Evolutionary conservation across 345 rosid species (phyloP).

Genomic region (Turritis glabra): DNA sequence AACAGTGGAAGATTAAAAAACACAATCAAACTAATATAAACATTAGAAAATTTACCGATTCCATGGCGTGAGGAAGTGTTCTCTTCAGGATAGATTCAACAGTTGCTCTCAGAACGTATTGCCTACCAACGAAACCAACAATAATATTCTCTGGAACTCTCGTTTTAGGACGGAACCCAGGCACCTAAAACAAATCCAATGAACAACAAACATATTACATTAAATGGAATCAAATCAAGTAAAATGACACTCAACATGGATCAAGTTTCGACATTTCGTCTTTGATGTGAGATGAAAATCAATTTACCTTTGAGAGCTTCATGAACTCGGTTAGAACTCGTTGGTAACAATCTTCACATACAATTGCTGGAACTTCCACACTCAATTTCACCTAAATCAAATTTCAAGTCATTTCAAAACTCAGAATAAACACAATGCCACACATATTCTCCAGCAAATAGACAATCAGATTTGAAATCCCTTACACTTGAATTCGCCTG

Average conservation of each 20-base stretch:
- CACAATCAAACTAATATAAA: not conserved
- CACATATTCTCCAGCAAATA: not conserved
- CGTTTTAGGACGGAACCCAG: slow-evolving; percentile 88
- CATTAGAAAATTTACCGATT: slow-evolving; percentile 48
- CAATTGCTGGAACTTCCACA: slow-evolving; percentile 71
- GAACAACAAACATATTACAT: not conserved
- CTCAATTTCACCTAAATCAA: slow-evolving; percentile 59
- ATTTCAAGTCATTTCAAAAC: not conserved
- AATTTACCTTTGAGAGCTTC: slow-evolving; percentile 69
- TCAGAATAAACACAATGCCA: slow-evolving; percentile 1
- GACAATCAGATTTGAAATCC: slow-evolving; percentile 2
- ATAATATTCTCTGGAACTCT: slow-evolving; percentile 77
- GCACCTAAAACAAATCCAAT: slow-evolving; percentile 47
- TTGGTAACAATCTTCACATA: slow-evolving; percentile 76
- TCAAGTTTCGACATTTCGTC: not conserved
- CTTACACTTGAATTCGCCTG: slow-evolving; percentile 76
- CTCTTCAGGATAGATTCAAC: slow-evolving; percentile 87
- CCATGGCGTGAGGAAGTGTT: slow-evolving; percentile 96
- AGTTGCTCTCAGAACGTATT: slow-evolving; percentile 68
- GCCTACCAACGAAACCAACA: slow-evolving; percentile 68
- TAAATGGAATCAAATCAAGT: not conserved
- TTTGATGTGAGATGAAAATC: not conserved
- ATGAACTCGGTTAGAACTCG: slow-evolving; percentile 68
- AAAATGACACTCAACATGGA: not conserved
- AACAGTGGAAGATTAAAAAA: not conserved